Evolutionary conservation across 192 early-diverging fungal genomes (phyloP), one percentile per base, ranked within the genome.

Genomic region (Funneliformis mosseae): DNA sequence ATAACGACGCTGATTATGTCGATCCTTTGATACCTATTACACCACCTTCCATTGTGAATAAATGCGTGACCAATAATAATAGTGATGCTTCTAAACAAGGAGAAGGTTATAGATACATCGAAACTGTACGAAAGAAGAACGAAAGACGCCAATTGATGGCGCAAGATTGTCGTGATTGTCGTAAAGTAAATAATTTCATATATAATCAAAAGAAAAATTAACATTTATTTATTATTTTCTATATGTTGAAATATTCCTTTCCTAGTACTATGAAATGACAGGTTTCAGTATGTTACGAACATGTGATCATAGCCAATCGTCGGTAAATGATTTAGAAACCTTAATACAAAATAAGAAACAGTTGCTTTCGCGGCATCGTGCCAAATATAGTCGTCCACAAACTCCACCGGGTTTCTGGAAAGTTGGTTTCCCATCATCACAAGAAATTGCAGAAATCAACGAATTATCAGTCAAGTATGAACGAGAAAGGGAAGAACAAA

Each of bases 391-490:
- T 70, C 68, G 68, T 3, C 38, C 68, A 33, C 68, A n/a, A 43
- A 70, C 68, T 70, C 68, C 68, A 23, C 68, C 68, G n/a, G 68
- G 68, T n/a, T 70, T 70, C 28, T 70, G 68, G 68, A 42, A 42
- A 70, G 68, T 70, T 43, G 68, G 39, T 23, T 70, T 70, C 23
- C 68, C 68, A 43, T 43, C 68, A 11, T 43, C 68, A n/a, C 68
- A 70, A 43, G 38, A 42, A 70, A 41, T 70, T 7, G 68, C 18
- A 3, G 68, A 70, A 70, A 70, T n/a, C n/a, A 39, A 70, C 38
- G 68, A 70, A 70, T 9, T n/a, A 42, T 43, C 68, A 18, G 3
- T 43, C 0, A 7, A 12, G 9, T 70, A 70, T 23, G 33, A 39
- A 39, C 33, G 41, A n/a, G n/a, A 33, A 39, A 70, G 68, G n/a